phyloP scores from a whole-genome alignment of 2,329 filamentous ascomycete genomes.

The Colletotrichum eleusines region DNA sequence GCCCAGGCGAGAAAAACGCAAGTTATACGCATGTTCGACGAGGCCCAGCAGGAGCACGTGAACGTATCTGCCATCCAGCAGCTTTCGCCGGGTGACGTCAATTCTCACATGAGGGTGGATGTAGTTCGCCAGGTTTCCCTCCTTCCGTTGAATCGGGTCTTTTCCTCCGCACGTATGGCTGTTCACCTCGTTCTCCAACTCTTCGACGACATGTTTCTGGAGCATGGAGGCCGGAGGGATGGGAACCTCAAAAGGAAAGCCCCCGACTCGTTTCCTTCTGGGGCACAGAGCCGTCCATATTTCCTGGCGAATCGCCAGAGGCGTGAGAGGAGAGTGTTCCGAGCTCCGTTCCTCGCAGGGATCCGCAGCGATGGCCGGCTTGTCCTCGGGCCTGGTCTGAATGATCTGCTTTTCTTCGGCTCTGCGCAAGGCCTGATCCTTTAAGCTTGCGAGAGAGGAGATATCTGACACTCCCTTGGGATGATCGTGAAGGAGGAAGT shows the following conservation, averaged over 20 bases:
- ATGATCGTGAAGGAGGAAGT: neutral
- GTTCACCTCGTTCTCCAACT: neutral
- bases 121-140: neutral
- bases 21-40: neutral
- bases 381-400: too few species aligned
- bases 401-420: neutral
- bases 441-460: neutral
- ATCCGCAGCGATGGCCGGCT: neutral
- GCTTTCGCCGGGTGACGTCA: neutral
- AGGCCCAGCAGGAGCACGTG: neutral
- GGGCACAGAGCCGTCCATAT: conserved; percentile 10
- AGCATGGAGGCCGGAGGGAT: neutral
- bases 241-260: conserved; percentile 7
- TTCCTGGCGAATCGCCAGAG: neutral
- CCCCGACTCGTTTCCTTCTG: neutral
- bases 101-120: conserved; percentile 7
- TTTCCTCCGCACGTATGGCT: accelerated
- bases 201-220: neutral
- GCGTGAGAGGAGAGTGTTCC: neutral
- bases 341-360: neutral
- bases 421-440: neutral
- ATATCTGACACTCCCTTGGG: neutral
- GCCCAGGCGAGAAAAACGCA: conserved; percentile 11
- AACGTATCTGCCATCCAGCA: neutral
- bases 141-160: neutral